Evolutionary conservation across 225 moss, liverwort and hornwort genomes (phyloP), one percentile per base, ranked within the genome.

Genomic region (Climacium dendroides): DNA sequence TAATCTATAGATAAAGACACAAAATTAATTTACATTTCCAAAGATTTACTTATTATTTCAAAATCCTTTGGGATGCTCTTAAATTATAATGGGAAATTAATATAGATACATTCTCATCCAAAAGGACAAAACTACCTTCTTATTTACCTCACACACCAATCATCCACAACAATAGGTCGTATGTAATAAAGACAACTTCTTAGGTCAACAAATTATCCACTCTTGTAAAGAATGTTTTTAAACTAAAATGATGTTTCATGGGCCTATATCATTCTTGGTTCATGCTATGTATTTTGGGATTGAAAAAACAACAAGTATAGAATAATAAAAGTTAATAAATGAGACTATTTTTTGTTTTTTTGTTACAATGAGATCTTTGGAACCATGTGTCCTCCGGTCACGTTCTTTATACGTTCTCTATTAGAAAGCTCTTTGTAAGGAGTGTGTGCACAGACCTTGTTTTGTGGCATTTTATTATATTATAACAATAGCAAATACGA

Each of bases 381-480:
- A 10, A 58, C 0, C 2, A 7, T 57, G 22, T 4, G 1, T 22
- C 57, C 9, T 20, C 11, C 1, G 9, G 0, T 20, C 5, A 10
- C 2, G 5, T 58, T 58, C 11, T 24, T 24, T 1, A 24, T 58
- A 11, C 2, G 5, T 2, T 58, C 4, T 0, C n/a, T n/a, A n/a
- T n/a, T n/a, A 45, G 11, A 24, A 24, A 58, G 11, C 24, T 3
- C 11, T 58, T 0, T 10, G 5, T 10, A 24, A 57, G 57, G 57
- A 10, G 10, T n/a, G n/a, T n/a, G 10, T 57, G 22, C 22, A 22
- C 9, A 11, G 7, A 5, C 58, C 25, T 59, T 59, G 25, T 25
- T 25, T 59, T 2, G 5, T 25, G 11, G 59, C 9, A n/a, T n/a
- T n/a, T n/a, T n/a, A n/a, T n/a, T n/a, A n/a, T n/a, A n/a, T n/a